Conservation (phyloP, 2,329 filamentous ascomycete species). For the Pestalotiopsis sp. region DNA sequence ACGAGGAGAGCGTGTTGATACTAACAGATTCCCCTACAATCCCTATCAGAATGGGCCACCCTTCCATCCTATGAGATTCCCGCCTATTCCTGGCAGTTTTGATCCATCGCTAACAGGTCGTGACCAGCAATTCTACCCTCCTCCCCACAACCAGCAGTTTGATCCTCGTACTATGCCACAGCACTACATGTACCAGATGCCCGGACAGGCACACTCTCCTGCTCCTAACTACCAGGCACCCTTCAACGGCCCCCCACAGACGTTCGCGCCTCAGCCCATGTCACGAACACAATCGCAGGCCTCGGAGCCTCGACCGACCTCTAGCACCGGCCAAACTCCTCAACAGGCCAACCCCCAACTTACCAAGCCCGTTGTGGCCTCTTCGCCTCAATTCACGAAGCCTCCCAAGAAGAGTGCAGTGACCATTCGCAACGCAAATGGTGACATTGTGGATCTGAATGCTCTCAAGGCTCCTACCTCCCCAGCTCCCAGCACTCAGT, state of each 20-base stretch:
- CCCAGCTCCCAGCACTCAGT: conserved; percentile 55
- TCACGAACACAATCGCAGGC: conserved; percentile 83
- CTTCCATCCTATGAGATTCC: neutral
- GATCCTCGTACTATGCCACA: conserved; percentile 42
- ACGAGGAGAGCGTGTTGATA: conserved; percentile 13
- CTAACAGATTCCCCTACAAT: neutral
- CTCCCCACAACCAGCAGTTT: conserved; percentile 30
- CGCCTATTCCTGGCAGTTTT: conserved; percentile 62
- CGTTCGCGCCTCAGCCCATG: conserved; percentile 65
- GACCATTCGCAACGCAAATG: conserved; percentile 81
- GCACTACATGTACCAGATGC: conserved; percentile 36
- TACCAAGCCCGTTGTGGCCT: conserved; percentile 45
- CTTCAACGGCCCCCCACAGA: conserved; percentile 43
- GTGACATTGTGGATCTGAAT: conserved; percentile 74
- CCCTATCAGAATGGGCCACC: neutral
- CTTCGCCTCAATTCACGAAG: conserved; percentile 51
- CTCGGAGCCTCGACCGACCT: conserved; percentile 60
- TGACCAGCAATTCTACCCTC: conserved; percentile 53
- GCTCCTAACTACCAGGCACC: conserved; percentile 49
- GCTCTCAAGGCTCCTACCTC: conserved; percentile 61
- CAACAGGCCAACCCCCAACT: conserved; percentile 65
- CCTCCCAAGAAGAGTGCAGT: conserved; percentile 70
- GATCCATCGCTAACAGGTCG: conserved; percentile 73
- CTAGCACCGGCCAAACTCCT: conserved; percentile 68
- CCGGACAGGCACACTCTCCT: conserved; percentile 45